Percentiles rank a stretch among this genome's conserved stretches.
Conservation (phyloP, 768 basidiomycete species). For the Hypholoma sublateritium region DNA sequence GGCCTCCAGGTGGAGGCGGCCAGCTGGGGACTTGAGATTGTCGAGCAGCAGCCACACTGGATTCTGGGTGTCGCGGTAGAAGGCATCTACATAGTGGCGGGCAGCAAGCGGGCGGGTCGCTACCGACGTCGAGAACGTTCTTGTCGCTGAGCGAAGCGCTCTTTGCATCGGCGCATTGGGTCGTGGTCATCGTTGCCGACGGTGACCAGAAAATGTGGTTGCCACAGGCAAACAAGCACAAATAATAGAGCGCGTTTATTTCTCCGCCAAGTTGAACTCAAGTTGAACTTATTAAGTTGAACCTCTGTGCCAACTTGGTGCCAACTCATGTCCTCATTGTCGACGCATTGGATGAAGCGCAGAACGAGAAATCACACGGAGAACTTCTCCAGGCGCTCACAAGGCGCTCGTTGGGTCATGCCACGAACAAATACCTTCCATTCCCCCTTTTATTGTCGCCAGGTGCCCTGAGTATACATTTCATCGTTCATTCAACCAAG, state of each 20-base stretch:
- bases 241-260: background rate
- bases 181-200: background rate
- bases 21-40: slow-evolving; percentile 29
- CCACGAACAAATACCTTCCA: too few species aligned
- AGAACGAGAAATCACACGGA: too few species aligned
- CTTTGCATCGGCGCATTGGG: background rate
- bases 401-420: too few species aligned
- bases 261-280: too few species aligned
- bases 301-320: too few species aligned
- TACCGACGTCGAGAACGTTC: background rate
- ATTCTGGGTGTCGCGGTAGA: slow-evolving; percentile 33
- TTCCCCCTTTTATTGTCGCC: too few species aligned
- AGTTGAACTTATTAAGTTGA: too few species aligned
- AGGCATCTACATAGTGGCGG: slow-evolving; percentile 30
- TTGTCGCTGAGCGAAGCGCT: background rate
- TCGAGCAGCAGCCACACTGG: slow-evolving; percentile 44
- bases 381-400: too few species aligned
- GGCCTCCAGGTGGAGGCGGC: slow-evolving; percentile 21
- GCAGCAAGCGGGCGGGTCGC: background rate
- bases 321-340: too few species aligned
- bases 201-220: background rate
- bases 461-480: too few species aligned
- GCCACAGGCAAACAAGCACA: background rate
- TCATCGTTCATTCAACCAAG: too few species aligned
- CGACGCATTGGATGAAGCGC: too few species aligned